Percentiles rank a stretch among this genome's conserved stretches.
Conservation (phyloP, 2,329 filamentous ascomycete species). For the Akanthomyces dipterigenus region DNA sequence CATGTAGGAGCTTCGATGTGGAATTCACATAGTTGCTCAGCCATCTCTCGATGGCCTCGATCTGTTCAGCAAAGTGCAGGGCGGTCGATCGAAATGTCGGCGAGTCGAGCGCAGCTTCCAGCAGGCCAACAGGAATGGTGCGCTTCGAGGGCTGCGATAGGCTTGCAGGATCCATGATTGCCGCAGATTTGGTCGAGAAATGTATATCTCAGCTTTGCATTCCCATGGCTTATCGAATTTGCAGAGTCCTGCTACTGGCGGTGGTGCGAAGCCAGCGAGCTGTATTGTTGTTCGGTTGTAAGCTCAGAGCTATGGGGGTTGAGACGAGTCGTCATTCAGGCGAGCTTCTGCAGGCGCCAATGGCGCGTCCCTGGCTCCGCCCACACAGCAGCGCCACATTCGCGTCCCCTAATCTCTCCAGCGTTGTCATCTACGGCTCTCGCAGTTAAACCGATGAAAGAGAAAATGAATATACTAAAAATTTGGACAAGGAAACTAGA, state of each 20-base stretch:
- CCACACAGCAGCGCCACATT: neutral
- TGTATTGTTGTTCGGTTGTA: neutral
- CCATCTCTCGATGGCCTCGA: conserved; percentile 89
- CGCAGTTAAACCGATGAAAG: no score
- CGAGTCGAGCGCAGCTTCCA: conserved; percentile 93
- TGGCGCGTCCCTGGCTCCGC: neutral
- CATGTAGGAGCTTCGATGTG: conserved; percentile 49
- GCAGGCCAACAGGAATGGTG: conserved; percentile 70
- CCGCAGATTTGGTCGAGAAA: conserved; percentile 16
- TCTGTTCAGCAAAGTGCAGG: conserved; percentile 82
- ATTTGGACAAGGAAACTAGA: no score
- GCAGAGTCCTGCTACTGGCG: neutral
- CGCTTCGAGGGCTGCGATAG: conserved; percentile 23
- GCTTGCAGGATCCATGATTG: conserved; percentile 17
- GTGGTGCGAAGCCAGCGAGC: neutral
- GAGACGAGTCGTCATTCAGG: neutral
- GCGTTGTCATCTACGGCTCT: neutral
- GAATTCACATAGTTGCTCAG: conserved; percentile 57
- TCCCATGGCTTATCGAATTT: neutral
- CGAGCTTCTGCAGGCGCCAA: neutral
- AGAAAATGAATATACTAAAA: no score
- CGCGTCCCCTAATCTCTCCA: neutral
- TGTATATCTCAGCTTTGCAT: neutral
- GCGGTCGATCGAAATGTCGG: conserved; percentile 88
- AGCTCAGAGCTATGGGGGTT: neutral